Evolutionary conservation across 352 stramenopile species (phyloP), one percentile per base, ranked within the genome.

Genomic region (Phytophthora nicotianae): DNA sequence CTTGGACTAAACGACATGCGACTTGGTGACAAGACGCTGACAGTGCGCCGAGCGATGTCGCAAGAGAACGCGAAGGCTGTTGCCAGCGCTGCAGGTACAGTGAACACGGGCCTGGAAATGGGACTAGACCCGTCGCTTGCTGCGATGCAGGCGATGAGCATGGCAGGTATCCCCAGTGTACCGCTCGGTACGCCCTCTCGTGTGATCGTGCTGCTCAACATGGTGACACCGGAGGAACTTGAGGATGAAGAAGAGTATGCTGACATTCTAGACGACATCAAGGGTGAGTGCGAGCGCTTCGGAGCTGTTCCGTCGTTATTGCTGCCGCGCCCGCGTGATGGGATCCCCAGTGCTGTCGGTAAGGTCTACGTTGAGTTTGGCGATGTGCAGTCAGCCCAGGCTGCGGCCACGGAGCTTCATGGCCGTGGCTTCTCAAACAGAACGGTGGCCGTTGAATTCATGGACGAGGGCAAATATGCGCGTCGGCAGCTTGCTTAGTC

Each of bases 191-290:
- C 45, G 14, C 84, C 86, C 3, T 92, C 81, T 57, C 80, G 81
- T 21, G 88, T 98, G 29, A 75, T 99, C 47, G 93, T 99, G 14
- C 77, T 99, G 62, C 83, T 95, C 16, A 99, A 99, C 73, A 99
- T 99, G 97, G 95, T 99, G 2, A 97, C 85, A 19, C 78, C 96
- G 6, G 93, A 98, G 59, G 97, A 99, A 74, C 81, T 99, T 3
- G 74, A 89, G 8, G 95, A 98, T 46, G 88, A 98, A 14, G 89
- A 98, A 32, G 96, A 99, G 65, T 98, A 98, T 63, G 78, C 79
- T 41, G 96, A 98, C 65, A 96, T 99, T 60, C 63, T 93, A 50
- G 92, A 98, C 63, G 97, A 99, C 71, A 98, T 99, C 49, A 88
- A 93, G 64, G 90, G 96, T 45, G 97, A 99, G 74, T 98, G 94